phyloP scores from a whole-genome alignment of 179 eudicot genomes.

The Amaranthus tricolor region DNA sequence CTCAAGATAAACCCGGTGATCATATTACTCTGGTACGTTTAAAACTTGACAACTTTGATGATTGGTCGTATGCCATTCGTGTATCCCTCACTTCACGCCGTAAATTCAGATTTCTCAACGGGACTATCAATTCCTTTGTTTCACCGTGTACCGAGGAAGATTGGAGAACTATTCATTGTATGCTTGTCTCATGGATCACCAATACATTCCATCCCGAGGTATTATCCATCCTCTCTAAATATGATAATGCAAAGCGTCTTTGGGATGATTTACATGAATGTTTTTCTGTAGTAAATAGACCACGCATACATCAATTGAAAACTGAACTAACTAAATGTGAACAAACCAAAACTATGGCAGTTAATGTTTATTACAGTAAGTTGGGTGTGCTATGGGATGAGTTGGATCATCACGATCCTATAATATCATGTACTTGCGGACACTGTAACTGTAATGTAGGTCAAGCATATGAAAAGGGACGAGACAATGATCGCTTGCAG shows the following conservation, averaged over 20 bases:
- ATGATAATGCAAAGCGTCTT: neutral
- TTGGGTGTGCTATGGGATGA: slow-evolving; percentile 14
- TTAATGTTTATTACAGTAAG: neutral
- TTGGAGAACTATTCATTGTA: neutral
- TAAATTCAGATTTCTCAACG: too few relatives aligned
- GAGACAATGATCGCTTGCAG: neutral
- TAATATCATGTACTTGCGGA: neutral
- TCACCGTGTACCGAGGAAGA: too few relatives aligned
- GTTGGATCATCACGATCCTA: neutral
- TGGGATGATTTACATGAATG: slow-evolving; percentile 18
- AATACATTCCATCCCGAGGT: neutral
- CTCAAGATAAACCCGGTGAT: too few relatives aligned
- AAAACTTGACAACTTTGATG: too few relatives aligned
- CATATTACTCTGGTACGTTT: too few relatives aligned
- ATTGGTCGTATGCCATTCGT: too few relatives aligned
- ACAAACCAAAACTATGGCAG: neutral
- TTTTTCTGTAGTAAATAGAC: slow-evolving; percentile 8
- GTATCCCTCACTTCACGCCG: too few relatives aligned
- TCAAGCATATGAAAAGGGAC: neutral
- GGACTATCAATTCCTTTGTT: too few relatives aligned
- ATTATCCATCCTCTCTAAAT: neutral
- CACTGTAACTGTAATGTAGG: slow-evolving; percentile 2
- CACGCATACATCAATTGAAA: slow-evolving; percentile 4
- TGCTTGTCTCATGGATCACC: neutral
- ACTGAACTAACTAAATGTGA: neutral